A percentile compares a stretch with the other conserved stretches of the same genome.
Conservation (phyloP, 768 basidiomycete species). For the Suillus bovinus region DNA sequence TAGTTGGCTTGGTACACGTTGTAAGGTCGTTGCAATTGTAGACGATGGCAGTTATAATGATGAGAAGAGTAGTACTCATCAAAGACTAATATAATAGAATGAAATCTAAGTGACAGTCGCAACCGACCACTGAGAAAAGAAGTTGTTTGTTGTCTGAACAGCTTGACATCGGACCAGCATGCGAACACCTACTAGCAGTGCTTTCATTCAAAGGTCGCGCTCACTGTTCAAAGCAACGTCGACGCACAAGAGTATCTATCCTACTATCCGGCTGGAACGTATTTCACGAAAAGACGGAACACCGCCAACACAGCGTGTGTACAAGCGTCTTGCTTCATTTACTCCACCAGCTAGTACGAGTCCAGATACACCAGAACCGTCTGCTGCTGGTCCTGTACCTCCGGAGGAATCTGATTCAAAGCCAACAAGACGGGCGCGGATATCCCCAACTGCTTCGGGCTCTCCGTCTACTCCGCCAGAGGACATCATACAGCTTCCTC, state of each 20-base stretch:
- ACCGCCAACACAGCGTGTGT: constrained; percentile 10
- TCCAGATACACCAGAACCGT: constrained; percentile 1
- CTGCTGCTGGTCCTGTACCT: constrained; percentile 3
- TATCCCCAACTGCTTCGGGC: not conserved
- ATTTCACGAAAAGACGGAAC: constrained; percentile 26
- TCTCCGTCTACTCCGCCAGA: constrained; percentile 16
- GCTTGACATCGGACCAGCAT: constrained; percentile 20
- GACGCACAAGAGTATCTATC: constrained; percentile 25
- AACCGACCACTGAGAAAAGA: not conserved
- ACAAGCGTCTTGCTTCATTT: constrained; percentile 13
- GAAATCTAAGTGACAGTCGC: not conserved
- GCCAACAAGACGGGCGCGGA: constrained; percentile 4
- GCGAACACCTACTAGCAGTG: constrained; percentile 37
- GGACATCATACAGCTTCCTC: constrained; percentile 49
- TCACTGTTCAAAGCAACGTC: constrained; percentile 29
- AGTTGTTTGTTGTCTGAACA: not conserved
- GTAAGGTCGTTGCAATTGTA: not conserved
- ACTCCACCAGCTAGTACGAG: not conserved
- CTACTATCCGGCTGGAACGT: constrained; percentile 17
- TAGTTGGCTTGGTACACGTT: not conserved
- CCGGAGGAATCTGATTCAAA: constrained; percentile 8
- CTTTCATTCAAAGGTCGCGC: constrained; percentile 36
- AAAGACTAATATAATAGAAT: not conserved
- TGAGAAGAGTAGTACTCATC: not conserved
- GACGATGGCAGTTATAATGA: not conserved